These are phyloP conservation scores for Metrosideros polymorpha DNA, from an alignment of 441 rosid genomes.

Conservation along the genomic window DNA sequence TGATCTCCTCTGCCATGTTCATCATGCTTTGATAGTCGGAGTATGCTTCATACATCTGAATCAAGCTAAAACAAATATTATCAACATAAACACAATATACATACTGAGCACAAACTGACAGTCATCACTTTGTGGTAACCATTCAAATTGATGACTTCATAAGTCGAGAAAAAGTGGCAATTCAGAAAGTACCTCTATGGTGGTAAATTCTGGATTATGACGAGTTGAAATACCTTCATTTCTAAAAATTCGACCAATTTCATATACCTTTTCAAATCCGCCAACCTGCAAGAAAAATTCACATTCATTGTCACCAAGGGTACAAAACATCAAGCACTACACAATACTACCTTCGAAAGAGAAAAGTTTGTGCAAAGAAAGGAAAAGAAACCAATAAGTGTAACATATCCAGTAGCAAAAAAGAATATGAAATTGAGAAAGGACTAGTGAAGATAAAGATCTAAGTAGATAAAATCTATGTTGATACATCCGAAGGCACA, in stretches of 20 bases:
- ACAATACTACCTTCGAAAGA: neutral
- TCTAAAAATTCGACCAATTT: conserved; percentile 93
- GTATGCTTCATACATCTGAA: conserved; percentile 96
- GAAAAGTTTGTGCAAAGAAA: neutral
- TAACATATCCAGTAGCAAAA: neutral
- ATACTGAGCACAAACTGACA: neutral
- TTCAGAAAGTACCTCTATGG: conserved; percentile 63
- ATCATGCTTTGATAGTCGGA: conserved; percentile 93
- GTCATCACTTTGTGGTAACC: neutral
- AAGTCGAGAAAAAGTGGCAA: neutral
- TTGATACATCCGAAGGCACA: neutral
- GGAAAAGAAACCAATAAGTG: neutral
- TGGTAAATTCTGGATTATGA: conserved; percentile 98
- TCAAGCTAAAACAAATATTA: conserved; percentile 13
- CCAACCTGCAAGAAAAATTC: conserved; percentile 57
- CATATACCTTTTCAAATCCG: conserved; percentile 94
- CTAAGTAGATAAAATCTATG: neutral
- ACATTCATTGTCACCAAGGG: neutral
- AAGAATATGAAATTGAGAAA: neutral
- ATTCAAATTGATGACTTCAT: neutral
- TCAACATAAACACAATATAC: neutral
- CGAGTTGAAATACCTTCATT: conserved; percentile 96
- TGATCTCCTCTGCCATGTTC: conserved; percentile 85
- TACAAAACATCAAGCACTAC: conserved; percentile 1
- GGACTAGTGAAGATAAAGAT: neutral